Conservation (phyloP, 768 basidiomycete genomes). For the Crepidotus variabilis region DNA sequence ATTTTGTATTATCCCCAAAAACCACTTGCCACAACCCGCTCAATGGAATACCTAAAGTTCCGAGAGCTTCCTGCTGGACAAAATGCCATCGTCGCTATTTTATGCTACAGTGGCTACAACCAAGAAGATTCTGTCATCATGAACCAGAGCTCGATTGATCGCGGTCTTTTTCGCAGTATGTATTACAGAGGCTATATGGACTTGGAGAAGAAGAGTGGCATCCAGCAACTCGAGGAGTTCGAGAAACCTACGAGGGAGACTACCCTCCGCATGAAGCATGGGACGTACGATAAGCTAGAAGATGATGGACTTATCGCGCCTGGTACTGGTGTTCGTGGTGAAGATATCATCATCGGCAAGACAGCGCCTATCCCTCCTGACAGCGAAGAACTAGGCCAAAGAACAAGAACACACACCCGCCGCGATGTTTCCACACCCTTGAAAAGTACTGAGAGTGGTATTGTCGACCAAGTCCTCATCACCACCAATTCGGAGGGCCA, state of each 20-base stretch:
- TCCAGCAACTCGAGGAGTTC: slow-evolving; percentile 91
- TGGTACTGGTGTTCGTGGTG: slow-evolving; percentile 90
- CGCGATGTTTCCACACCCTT: slow-evolving; percentile 97
- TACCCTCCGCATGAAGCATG: slow-evolving; percentile 95
- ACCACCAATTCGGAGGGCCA: slow-evolving; percentile 95
- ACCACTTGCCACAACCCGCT: slow-evolving; percentile 95
- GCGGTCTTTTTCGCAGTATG: slow-evolving; percentile 96
- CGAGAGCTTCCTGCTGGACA: slow-evolving; percentile 98
- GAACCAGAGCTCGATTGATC: slow-evolving; percentile 98
- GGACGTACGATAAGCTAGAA: slow-evolving; percentile 97
- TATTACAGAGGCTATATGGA: slow-evolving; percentile 99
- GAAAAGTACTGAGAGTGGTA: slow-evolving; percentile 97
- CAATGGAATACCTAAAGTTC: slow-evolving; percentile 99
- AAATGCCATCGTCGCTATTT: slow-evolving; percentile 96
- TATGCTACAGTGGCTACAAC: slow-evolving; percentile 99
- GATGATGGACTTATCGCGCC: slow-evolving; percentile 95
- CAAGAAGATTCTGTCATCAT: slow-evolving; percentile 99
- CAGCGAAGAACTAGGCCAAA: slow-evolving; percentile 94
- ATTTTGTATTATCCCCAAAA: slow-evolving; percentile 99
- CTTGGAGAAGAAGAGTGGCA: slow-evolving; percentile 93
- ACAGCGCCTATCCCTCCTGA: slow-evolving; percentile 96
- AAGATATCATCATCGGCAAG: slow-evolving; percentile 99
- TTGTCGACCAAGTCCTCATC: slow-evolving; percentile 95
- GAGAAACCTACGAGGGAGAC: slow-evolving; percentile 93
- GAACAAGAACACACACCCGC: slow-evolving; percentile 89